Evolutionary conservation across 495 filamentous ascomycete species (phyloP), one percentile per base, ranked within the genome.

Genomic region (Durotheca rogersii): DNA sequence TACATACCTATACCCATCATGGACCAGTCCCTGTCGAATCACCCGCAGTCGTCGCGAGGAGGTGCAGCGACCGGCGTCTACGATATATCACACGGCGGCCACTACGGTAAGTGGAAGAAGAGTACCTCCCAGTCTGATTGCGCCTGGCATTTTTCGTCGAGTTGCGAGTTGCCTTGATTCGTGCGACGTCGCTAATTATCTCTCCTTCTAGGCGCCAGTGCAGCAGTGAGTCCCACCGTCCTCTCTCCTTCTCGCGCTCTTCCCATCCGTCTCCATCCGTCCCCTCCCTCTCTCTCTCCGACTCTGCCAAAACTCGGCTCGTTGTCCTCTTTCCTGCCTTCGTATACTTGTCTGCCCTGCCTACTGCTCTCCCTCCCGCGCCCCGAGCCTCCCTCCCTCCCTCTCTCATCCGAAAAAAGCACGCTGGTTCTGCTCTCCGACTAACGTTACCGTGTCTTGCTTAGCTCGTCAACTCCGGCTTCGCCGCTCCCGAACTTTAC

Each of bases 401-500:
- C 11, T 42, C 41, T 38, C 21, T 47, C 17, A 37, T 20, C 4
- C 14, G n/a, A n/a, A n/a, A n/a, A n/a, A n/a, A n/a, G n/a, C n/a
- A n/a, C n/a, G n/a, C n/a, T n/a, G n/a, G n/a, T n/a, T n/a, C n/a
- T n/a, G n/a, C n/a, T n/a, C n/a, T 11, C 38, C 11, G 9, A 55
- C 57, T 61, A 58, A 65, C 47, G 23, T 18, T n/a, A 30, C 17
- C 7, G 30, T 39, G 47, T 65, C 29, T 30, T 39, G 47, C 64
- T 29, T 66, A 85, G 84, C 79, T 89, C 55, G 82, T 81, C 53
- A 81, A 82, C 33, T 81, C 87, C 72, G 89, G 89, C 43, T 89
- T 86, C 68, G 87, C 87, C 35, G 89, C 90, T 19, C 82, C 90
- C 30, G 89, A 95, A 58, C 77, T 95, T 53, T 97, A 96, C 69